Conservation (phyloP, 1,139 yeast genomes). For the Saccharomycopsis phalli region DNA sequence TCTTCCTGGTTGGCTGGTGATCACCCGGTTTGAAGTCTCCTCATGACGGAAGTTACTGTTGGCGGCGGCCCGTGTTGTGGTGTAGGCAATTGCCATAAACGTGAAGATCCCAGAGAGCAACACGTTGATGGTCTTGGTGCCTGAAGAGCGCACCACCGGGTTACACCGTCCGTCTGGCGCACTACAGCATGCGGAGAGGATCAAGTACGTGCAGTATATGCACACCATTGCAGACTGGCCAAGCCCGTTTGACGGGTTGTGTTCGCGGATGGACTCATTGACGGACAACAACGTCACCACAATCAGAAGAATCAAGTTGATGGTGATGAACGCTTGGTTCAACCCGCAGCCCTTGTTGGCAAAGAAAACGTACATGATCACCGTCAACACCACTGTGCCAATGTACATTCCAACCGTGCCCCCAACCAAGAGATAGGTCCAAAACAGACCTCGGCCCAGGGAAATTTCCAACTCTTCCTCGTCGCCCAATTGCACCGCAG, state of each 20-base stretch:
- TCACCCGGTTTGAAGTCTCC: slow-evolving; percentile 22
- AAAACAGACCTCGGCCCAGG: slow-evolving; percentile 37
- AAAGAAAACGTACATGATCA: slow-evolving; percentile 75
- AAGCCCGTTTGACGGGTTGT: slow-evolving; percentile 89
- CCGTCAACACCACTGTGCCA: slow-evolving; percentile 61
- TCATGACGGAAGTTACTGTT: slow-evolving; percentile 44
- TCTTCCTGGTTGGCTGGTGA: slow-evolving; percentile 47
- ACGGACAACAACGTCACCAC: slow-evolving; percentile 65
- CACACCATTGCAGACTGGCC: slow-evolving; percentile 98
- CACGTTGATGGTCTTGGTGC: slow-evolving; percentile 84
- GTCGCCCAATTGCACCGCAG: slow-evolving; percentile 25
- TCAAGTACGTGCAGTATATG: slow-evolving; percentile 83
- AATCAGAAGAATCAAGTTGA: slow-evolving; percentile 59
- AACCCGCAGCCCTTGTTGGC: slow-evolving; percentile 79
- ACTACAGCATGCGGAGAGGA: slow-evolving; percentile 89
- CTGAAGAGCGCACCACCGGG: slow-evolving; percentile 80
- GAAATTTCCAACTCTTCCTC: slow-evolving; percentile 26
- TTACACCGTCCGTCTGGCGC: slow-evolving; percentile 97
- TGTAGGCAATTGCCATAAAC: slow-evolving; percentile 89
- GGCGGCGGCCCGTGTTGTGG: slow-evolving; percentile 95
- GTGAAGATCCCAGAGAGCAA: slow-evolving; percentile 90
- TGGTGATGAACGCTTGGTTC: slow-evolving; percentile 81
- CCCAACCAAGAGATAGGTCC: slow-evolving; percentile 76
- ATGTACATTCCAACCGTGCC: slow-evolving; percentile 84
- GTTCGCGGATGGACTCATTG: slow-evolving; percentile 79